phyloP scores from a whole-genome alignment of 2,329 filamentous ascomycete species.

The Alternaria alternata region DNA sequence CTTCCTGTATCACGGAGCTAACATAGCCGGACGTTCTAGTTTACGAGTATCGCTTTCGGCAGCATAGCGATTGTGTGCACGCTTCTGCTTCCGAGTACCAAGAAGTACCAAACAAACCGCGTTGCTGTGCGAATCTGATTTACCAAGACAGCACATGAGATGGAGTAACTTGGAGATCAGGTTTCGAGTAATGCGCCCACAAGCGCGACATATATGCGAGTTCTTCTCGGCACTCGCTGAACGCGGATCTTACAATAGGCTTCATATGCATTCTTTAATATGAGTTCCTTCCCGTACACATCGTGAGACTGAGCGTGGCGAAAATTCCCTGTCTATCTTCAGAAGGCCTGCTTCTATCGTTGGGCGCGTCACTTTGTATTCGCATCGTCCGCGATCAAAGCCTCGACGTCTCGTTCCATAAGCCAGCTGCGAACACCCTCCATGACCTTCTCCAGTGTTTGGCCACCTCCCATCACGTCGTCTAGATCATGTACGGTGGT shows the following conservation, averaged over 20 bases:
- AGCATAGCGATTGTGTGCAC: conserved; percentile 41
- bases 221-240: background rate
- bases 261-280: background rate
- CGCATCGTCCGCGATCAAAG: conserved; percentile 62
- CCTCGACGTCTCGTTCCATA: conserved; percentile 75
- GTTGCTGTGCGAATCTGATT: conserved; percentile 32
- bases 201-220: background rate
- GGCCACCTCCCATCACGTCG: conserved; percentile 78
- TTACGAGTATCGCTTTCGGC: conserved; percentile 39
- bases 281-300: background rate
- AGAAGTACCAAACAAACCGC: conserved; percentile 45
- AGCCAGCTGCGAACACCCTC: conserved; percentile 80
- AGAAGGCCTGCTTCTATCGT: background rate
- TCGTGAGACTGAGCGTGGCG: background rate
- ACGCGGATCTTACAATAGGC: background rate
- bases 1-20: background rate
- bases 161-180: background rate
- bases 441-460: conserved; percentile 77
- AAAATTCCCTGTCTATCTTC: background rate
- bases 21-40: conserved; percentile 17
- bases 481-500: conserved; percentile 81
- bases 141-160: background rate
- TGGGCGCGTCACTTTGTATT: conserved; percentile 25
- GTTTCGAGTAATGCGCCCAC: background rate
- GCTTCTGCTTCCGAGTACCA: conserved; percentile 40